phyloP scores from a whole-genome alignment of 2,329 filamentous ascomycete species.

The Chrysoporthe cubensis region DNA sequence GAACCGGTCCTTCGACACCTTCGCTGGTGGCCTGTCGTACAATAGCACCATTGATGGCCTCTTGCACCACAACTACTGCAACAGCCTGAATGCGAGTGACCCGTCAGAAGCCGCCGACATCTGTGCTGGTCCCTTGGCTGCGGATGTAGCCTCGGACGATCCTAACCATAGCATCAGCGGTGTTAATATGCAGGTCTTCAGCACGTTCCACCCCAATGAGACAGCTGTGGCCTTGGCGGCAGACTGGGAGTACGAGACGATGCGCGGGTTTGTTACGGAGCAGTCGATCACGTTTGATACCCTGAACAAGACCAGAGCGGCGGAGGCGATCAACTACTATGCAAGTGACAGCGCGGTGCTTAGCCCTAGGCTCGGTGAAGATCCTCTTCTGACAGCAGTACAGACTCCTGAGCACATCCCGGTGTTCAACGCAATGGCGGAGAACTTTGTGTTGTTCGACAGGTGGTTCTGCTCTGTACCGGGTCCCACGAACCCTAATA shows the following conservation, averaged over 20 bases:
- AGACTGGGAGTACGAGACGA: slow-evolving; percentile 33
- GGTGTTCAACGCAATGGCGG: slow-evolving; percentile 44
- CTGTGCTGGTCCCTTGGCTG: slow-evolving; percentile 42
- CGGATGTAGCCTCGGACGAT: slow-evolving; percentile 45
- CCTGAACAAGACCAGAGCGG: slow-evolving; percentile 42
- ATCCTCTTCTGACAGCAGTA: neutral
- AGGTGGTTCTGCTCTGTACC: slow-evolving; percentile 40
- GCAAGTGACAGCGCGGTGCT: neutral
- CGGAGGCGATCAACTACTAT: slow-evolving; percentile 49
- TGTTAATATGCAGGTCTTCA: slow-evolving; percentile 43
- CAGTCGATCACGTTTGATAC: slow-evolving; percentile 42
- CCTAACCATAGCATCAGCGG: slow-evolving; percentile 48
- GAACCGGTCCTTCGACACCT: slow-evolving; percentile 41
- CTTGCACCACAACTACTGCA: slow-evolving; percentile 43
- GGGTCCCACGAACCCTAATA: slow-evolving; percentile 49
- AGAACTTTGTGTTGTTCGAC: slow-evolving; percentile 50
- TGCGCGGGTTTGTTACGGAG: slow-evolving; percentile 48
- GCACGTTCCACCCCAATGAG: slow-evolving; percentile 30
- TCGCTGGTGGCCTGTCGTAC: slow-evolving; percentile 45
- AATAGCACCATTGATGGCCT: slow-evolving; percentile 42
- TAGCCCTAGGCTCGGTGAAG: too few relatives aligned
- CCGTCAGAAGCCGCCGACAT: slow-evolving; percentile 35
- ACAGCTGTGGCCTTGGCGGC: slow-evolving; percentile 25
- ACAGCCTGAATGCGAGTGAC: slow-evolving; percentile 39
- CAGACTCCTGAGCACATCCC: slow-evolving; percentile 43